Percentiles rank a stretch among this genome's conserved stretches.
These are phyloP conservation scores for Alloteropsis semialata DNA, from an alignment of 176 grass and related monocot genomes.

Conservation along the genomic window DNA sequence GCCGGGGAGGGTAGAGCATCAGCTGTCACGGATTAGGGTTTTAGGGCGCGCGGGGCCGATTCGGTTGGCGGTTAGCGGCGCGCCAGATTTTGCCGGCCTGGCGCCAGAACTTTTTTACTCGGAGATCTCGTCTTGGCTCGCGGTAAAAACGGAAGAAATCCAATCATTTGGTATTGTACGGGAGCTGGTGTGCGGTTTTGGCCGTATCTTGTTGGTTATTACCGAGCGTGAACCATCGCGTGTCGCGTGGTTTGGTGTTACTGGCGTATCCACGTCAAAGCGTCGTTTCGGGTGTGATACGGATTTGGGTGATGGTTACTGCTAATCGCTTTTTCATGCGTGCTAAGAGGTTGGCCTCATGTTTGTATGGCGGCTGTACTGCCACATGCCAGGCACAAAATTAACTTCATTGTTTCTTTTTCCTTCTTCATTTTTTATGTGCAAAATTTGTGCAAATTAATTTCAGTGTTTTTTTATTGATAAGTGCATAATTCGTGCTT, in stretches of 20 bases:
- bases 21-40: constrained; percentile 5
- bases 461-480: background rate
- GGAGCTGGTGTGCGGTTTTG: background rate
- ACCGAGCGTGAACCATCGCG: background rate
- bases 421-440: no score
- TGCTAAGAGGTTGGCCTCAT: background rate
- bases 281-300: background rate
- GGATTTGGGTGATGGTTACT: background rate
- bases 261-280: background rate
- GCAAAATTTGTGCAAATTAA: background rate
- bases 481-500: background rate
- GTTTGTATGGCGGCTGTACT: background rate
- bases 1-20: background rate
- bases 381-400: background rate
- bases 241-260: no score
- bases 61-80: background rate
- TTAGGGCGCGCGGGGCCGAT: background rate
- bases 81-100: background rate
- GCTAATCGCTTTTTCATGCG: background rate
- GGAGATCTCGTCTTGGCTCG: background rate
- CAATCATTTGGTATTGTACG: no score
- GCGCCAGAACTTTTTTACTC: background rate
- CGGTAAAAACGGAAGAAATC: background rate
- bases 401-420: background rate
- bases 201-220: background rate